phyloP scores from a whole-genome alignment of 129 eudicot species.

The Chrysanthemum seticuspe region DNA sequence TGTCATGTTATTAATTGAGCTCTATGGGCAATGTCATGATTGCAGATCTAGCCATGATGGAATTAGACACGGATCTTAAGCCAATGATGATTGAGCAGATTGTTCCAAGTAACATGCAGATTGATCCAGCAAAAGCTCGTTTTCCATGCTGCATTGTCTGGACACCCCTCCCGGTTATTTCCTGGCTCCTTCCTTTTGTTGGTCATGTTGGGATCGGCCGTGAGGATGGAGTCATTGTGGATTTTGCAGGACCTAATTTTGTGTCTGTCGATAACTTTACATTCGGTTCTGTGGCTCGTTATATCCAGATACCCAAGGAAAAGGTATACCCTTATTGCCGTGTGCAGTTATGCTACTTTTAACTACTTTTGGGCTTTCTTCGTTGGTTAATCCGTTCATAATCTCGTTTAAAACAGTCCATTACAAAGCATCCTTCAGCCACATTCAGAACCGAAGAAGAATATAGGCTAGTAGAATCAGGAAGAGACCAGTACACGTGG shows the following conservation, averaged over 20 bases:
- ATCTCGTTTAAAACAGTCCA: neutral
- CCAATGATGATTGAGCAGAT: slow-evolving; percentile 48
- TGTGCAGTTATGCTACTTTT: no score
- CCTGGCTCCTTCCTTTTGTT: slow-evolving; percentile 85
- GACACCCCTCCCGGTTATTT: slow-evolving; percentile 88
- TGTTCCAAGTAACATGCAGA: slow-evolving; percentile 35
- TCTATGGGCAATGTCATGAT: slow-evolving; percentile 9
- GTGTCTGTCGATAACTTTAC: slow-evolving; percentile 84
- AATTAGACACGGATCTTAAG: slow-evolving; percentile 27
- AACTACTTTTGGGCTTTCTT: neutral
- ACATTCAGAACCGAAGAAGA: slow-evolving; percentile 38
- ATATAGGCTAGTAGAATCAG: slow-evolving; percentile 38
- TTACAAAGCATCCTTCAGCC: slow-evolving; percentile 6
- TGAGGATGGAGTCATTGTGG: slow-evolving; percentile 88
- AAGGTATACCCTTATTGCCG: slow-evolving; percentile 42
- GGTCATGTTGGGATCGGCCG: slow-evolving; percentile 91
- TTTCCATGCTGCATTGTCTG: slow-evolving; percentile 90
- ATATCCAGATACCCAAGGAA: slow-evolving; percentile 59
- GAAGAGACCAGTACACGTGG: slow-evolving; percentile 52
- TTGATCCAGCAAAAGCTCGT: slow-evolving; percentile 71
- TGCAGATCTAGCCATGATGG: slow-evolving; percentile 37
- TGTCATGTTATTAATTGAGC: slow-evolving; percentile 4
- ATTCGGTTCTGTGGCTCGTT: slow-evolving; percentile 80
- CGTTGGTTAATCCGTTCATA: neutral
- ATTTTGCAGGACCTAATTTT: slow-evolving; percentile 88